Conservation (phyloP, 208 protist species). For the Leishmania aethiopica region DNA sequence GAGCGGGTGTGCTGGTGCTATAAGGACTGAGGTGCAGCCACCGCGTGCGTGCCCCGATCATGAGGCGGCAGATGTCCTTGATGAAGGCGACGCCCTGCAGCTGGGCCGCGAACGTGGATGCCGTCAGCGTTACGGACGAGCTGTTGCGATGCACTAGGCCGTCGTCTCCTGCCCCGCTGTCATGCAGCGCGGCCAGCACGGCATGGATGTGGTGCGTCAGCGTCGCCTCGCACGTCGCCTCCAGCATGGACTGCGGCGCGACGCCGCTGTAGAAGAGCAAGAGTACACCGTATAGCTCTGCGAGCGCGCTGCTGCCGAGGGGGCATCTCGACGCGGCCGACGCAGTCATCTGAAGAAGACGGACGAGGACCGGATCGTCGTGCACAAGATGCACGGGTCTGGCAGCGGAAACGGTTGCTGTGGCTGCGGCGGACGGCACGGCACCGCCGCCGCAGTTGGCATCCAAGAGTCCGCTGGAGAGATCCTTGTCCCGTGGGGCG, state of each 20-base stretch:
- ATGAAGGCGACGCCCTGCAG: constrained; percentile 60
- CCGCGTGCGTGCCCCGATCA: constrained; percentile 26
- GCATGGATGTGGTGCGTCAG: constrained; percentile 61
- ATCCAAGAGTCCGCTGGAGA: not conserved
- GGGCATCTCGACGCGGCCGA: constrained; percentile 57
- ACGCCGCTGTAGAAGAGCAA: constrained; percentile 58
- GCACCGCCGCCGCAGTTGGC: not conserved
- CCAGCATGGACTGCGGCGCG: constrained; percentile 50
- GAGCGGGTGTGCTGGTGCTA: not conserved
- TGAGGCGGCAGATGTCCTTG: constrained; percentile 65
- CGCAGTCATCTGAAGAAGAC: constrained; percentile 62
- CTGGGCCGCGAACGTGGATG: constrained; percentile 40
- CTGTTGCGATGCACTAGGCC: not conserved
- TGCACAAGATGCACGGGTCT: constrained; percentile 14
- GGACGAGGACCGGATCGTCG: constrained; percentile 68
- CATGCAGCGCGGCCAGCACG: constrained; percentile 32
- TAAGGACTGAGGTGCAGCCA: constrained; percentile 28
- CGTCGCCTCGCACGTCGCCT: constrained; percentile 68
- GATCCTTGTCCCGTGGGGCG: not conserved
- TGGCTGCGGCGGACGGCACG: not conserved
- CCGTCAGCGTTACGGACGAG: not conserved
- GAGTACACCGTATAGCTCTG: constrained; percentile 59
- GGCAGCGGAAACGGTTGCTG: not conserved
- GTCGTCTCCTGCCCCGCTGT: constrained; percentile 9
- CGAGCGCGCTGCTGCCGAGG: constrained; percentile 36